These are phyloP conservation scores for Xanthoparmelia taractica DNA, from an alignment of 495 filamentous ascomycete species.

Conservation along the genomic window DNA sequence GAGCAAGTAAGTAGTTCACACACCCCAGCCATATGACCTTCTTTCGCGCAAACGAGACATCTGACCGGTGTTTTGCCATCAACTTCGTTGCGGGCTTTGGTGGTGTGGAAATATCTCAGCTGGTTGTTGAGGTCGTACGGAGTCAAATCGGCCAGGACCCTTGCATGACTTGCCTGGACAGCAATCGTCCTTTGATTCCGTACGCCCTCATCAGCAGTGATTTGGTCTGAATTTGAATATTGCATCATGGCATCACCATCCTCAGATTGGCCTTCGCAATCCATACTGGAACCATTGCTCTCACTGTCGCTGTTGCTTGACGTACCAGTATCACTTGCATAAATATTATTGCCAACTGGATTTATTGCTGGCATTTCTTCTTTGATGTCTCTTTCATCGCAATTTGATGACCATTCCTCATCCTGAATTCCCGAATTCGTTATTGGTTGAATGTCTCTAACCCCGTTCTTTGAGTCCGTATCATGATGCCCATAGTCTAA, in stretches of 20 bases:
- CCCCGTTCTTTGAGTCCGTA: neutral
- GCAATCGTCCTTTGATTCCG: neutral
- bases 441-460: neutral
- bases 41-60: slow-evolving; percentile 40
- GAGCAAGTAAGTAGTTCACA: slow-evolving; percentile 34
- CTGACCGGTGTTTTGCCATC: slow-evolving; percentile 57
- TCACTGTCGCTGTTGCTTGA: slow-evolving; percentile 47
- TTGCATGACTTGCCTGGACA: neutral
- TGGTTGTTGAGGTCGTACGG: slow-evolving; percentile 39
- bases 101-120: slow-evolving; percentile 42
- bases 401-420: neutral
- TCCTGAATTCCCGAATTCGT: neutral
- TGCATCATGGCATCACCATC: slow-evolving; percentile 35
- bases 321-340: slow-evolving; percentile 4
- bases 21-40: slow-evolving; percentile 40
- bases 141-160: slow-evolving; percentile 37
- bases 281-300: slow-evolving; percentile 41
- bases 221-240: slow-evolving; percentile 30
- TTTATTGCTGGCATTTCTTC: neutral
- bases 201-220: slow-evolving; percentile 31
- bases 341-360: neutral
- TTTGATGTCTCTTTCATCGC: neutral
- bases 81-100: slow-evolving; percentile 53
- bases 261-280: slow-evolving; percentile 42
- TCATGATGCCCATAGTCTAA: neutral